Conservation (phyloP, 2,329 filamentous ascomycete species). For the Epichloe aotearoae region DNA sequence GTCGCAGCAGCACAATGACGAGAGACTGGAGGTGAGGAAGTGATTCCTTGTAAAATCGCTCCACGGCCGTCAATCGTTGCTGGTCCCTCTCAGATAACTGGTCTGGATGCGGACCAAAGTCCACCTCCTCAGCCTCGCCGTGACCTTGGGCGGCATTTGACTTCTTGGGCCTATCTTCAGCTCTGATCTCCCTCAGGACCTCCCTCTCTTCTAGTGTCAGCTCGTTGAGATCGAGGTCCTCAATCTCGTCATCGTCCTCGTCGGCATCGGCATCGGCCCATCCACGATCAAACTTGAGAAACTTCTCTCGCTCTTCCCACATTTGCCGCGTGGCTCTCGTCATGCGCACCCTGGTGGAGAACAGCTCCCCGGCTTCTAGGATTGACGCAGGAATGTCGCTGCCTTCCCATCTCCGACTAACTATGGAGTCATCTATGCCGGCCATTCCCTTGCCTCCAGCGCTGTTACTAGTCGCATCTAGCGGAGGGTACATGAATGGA, state of each 20-base stretch:
- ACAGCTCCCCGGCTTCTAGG: constrained; percentile 84
- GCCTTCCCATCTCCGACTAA: constrained; percentile 83
- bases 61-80: constrained; percentile 57
- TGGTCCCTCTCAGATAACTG: constrained; percentile 41
- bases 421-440: constrained; percentile 63
- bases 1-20: constrained; percentile 83
- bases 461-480: constrained; percentile 79
- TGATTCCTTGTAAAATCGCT: constrained; percentile 66
- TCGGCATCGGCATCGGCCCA: constrained; percentile 49
- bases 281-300: constrained; percentile 82
- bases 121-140: constrained; percentile 19
- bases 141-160: constrained; percentile 6
- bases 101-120: constrained; percentile 35
- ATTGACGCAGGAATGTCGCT: constrained; percentile 90
- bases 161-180: constrained; percentile 20
- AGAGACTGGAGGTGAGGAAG: constrained; percentile 83
- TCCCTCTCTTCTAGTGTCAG: constrained; percentile 27
- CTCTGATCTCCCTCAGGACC: constrained; percentile 28
- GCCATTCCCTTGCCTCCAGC: constrained; percentile 80
- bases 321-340: constrained; percentile 83
- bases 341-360: constrained; percentile 80
- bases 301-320: constrained; percentile 86
- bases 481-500: constrained; percentile 89
- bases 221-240: constrained; percentile 34
- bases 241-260: constrained; percentile 29